A percentile compares a stretch with the other conserved stretches of the same genome.
Evolutionary conservation across 2,329 filamentous ascomycete genomes (phyloP).

Genomic region (Apiospora kogelbergensis): DNA sequence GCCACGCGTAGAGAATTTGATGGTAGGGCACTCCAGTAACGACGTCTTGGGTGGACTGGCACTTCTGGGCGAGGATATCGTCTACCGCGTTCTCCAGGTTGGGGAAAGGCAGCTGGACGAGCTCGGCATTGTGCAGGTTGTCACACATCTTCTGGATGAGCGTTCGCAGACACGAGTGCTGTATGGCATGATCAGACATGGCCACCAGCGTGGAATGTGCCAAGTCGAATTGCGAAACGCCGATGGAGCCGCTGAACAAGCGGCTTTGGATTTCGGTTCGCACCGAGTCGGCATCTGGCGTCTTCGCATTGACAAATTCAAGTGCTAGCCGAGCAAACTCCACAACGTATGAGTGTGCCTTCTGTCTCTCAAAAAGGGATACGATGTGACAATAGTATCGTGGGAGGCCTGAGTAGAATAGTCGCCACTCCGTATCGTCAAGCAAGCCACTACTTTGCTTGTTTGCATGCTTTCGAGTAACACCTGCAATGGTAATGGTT

Average conservation of each 20-base stretch:
- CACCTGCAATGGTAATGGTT: slow-evolving; percentile 35
- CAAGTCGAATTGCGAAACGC: slow-evolving; percentile 76
- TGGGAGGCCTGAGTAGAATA: slow-evolving; percentile 70
- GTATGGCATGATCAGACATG: slow-evolving; percentile 70
- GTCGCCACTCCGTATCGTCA: slow-evolving; percentile 70
- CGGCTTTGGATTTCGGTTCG: slow-evolving; percentile 76
- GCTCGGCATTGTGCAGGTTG: slow-evolving; percentile 61
- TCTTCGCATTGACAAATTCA: slow-evolving; percentile 52
- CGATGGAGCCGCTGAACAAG: slow-evolving; percentile 78
- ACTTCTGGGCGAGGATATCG: slow-evolving; percentile 70
- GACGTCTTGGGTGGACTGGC: slow-evolving; percentile 67
- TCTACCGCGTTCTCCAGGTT: slow-evolving; percentile 79
- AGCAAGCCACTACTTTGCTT: slow-evolving; percentile 67
- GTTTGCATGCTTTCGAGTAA: slow-evolving; percentile 43
- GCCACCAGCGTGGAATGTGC: slow-evolving; percentile 78
- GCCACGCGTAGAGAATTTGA: slow-evolving; percentile 88
- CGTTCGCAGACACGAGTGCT: slow-evolving; percentile 68
- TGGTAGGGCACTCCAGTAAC: slow-evolving; percentile 71
- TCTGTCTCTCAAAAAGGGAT: slow-evolving; percentile 75
- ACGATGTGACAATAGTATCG: slow-evolving; percentile 88
- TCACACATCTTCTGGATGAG: slow-evolving; percentile 71
- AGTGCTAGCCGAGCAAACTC: slow-evolving; percentile 80
- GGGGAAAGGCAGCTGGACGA: slow-evolving; percentile 77
- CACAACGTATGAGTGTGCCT: slow-evolving; percentile 76
- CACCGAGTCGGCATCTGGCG: slow-evolving; percentile 38